phyloP scores from a whole-genome alignment of 2,329 filamentous ascomycete species.

The Endocalyx cinctus region DNA sequence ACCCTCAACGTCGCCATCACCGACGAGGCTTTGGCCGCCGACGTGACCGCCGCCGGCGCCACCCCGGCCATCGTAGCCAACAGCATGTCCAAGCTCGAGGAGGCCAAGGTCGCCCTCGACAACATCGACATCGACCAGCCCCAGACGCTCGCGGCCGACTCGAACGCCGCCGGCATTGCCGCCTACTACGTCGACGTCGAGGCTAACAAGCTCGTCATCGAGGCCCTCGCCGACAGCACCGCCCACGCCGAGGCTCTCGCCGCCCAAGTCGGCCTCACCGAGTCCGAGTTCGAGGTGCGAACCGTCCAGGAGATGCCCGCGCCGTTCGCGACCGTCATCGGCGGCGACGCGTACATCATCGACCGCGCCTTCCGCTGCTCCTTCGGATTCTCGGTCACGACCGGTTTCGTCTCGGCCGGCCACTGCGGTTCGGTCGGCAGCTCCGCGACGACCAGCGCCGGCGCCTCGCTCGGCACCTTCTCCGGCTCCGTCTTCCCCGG shows the following conservation, averaged over 20 bases:
- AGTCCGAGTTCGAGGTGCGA: constrained; percentile 31
- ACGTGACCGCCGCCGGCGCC: constrained; percentile 32
- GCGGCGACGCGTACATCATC: constrained; percentile 36
- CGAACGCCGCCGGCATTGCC: constrained; percentile 26
- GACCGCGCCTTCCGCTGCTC: constrained; percentile 29
- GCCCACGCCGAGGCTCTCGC: constrained; percentile 31
- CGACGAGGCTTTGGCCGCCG: constrained; percentile 28
- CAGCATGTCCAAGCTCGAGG: constrained; percentile 33
- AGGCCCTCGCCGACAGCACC: constrained; percentile 31
- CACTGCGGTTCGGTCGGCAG: constrained; percentile 32
- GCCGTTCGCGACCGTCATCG: constrained; percentile 30
- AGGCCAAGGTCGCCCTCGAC: constrained; percentile 37
- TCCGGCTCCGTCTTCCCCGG: constrained; percentile 34
- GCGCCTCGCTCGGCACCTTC: constrained; percentile 30
- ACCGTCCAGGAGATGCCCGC: constrained; percentile 29
- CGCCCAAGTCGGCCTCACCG: constrained; percentile 30
- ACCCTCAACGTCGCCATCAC: constrained; percentile 33
- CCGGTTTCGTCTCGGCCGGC: constrained; percentile 35
- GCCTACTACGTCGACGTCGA: constrained; percentile 34
- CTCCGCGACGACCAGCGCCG: constrained; percentile 27
- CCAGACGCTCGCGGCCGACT: constrained; percentile 19
- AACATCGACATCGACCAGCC: constrained; percentile 32
- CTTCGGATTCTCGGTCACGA: constrained; percentile 35
- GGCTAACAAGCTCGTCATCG: constrained; percentile 35
- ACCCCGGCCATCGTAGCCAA: constrained; percentile 28